Conservation (phyloP, 1,284 basidiomycete species). For the Ustilago curta region DNA sequence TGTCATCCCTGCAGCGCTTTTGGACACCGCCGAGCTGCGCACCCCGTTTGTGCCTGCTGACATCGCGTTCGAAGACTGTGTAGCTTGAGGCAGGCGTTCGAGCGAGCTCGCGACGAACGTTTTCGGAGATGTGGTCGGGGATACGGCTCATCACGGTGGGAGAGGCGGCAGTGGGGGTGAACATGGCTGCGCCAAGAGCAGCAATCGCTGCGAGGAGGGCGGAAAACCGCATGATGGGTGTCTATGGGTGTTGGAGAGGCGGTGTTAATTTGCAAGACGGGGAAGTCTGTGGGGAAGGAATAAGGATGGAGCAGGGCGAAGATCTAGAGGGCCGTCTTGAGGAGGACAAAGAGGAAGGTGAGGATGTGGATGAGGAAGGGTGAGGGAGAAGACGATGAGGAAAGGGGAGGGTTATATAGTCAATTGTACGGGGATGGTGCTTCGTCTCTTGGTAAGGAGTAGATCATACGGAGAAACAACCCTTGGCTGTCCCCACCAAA, state of each 20-base stretch:
- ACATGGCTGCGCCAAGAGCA: conserved; percentile 20
- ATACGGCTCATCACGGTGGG: conserved; percentile 38
- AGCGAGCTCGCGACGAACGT: conserved; percentile 32
- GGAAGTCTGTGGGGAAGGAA: neutral
- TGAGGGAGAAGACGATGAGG: neutral
- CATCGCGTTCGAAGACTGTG: conserved; percentile 26
- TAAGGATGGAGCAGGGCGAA: neutral
- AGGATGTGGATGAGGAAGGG: conserved; percentile 4
- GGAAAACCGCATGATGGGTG: conserved; percentile 34
- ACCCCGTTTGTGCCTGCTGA: conserved; percentile 20
- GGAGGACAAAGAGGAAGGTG: neutral
- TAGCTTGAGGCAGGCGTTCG: conserved; percentile 11
- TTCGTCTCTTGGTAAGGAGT: neutral
- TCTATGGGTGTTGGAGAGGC: neutral
- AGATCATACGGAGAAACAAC: neutral
- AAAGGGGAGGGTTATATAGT: neutral
- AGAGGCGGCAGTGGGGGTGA: conserved; percentile 21
- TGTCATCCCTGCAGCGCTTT: conserved; percentile 28
- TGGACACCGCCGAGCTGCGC: conserved; percentile 37
- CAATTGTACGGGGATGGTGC: neutral
- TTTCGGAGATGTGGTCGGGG: conserved; percentile 39
- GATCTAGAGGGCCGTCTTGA: neutral
- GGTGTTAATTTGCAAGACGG: neutral
- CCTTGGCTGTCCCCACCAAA: too few species aligned
- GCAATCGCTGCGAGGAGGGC: conserved; percentile 28